phyloP scores from a whole-genome alignment of 2,329 filamentous ascomycete species.

The Epichloe sibirici region DNA sequence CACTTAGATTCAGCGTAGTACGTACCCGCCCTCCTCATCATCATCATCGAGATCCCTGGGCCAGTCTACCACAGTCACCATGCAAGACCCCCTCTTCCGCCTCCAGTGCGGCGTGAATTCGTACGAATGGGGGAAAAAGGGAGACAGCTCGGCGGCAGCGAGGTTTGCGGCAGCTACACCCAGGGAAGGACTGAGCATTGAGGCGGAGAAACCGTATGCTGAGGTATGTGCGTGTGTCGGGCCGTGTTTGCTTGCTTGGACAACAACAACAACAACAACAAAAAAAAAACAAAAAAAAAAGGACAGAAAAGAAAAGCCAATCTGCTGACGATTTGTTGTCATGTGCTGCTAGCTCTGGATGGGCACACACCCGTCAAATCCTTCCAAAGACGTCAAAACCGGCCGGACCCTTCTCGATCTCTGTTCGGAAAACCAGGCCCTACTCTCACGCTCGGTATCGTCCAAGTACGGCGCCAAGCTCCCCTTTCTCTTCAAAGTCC shows the following conservation, averaged over 20 bases:
- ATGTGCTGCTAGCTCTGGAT: slow-evolving; percentile 68
- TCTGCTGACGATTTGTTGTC: too few relatives aligned
- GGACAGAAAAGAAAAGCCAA: slow-evolving; percentile 5
- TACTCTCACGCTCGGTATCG: slow-evolving; percentile 63
- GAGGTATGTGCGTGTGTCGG: slow-evolving; percentile 46
- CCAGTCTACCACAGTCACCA: slow-evolving; percentile 10
- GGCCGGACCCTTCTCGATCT: slow-evolving; percentile 79
- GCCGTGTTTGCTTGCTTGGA: background rate
- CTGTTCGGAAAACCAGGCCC: slow-evolving; percentile 71
- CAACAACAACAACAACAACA: slow-evolving; percentile 4
- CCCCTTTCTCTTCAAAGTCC: slow-evolving; percentile 94
- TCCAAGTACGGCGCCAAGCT: slow-evolving; percentile 70
- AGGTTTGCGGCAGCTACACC: slow-evolving; percentile 80
- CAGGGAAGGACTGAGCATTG: slow-evolving; percentile 58
- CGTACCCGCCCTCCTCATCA: too few relatives aligned
- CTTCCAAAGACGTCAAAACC: slow-evolving; percentile 77
- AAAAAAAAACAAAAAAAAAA: background rate
- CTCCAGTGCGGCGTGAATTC: slow-evolving; percentile 91
- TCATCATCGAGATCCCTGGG: too few relatives aligned
- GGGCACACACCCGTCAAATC: slow-evolving; percentile 94
- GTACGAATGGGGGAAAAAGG: slow-evolving; percentile 95
- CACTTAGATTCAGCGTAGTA: too few relatives aligned
- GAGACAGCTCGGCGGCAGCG: slow-evolving; percentile 75
- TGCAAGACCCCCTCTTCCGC: slow-evolving; percentile 79
- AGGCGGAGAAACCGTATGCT: slow-evolving; percentile 84